Percentiles rank a stretch among this genome's conserved stretches.
Evolutionary conservation across 2,329 filamentous ascomycete genomes (phyloP).

Genomic region (Talaromyces piceae): DNA sequence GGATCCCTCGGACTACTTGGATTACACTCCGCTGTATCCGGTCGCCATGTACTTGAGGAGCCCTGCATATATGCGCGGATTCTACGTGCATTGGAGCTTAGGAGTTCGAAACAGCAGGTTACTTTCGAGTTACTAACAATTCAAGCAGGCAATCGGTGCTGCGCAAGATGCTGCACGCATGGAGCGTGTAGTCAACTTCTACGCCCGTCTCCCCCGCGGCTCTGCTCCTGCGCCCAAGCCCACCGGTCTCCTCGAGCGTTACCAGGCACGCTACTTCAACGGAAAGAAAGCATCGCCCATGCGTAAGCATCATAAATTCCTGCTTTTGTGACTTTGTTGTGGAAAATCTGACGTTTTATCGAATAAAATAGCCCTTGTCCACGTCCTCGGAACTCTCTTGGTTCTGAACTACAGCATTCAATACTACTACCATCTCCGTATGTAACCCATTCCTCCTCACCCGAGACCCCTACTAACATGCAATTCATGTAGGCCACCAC

Average conservation of each 20-base stretch:
- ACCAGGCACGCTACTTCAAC: slow-evolving; percentile 73
- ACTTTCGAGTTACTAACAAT: slow-evolving; percentile 26
- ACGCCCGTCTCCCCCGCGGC: slow-evolving; percentile 95
- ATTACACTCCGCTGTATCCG: not conserved
- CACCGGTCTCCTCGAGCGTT: slow-evolving; percentile 76
- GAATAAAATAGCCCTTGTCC: slow-evolving; percentile 64
- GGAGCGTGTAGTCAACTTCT: slow-evolving; percentile 97
- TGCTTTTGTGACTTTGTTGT: not conserved
- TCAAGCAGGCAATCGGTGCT: slow-evolving; percentile 77
- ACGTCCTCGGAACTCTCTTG: slow-evolving; percentile 71
- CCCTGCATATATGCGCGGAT: not conserved
- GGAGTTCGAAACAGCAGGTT: not conserved
- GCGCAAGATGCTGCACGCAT: slow-evolving; percentile 95
- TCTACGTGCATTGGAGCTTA: not conserved
- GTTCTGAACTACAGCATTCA: slow-evolving; percentile 88
- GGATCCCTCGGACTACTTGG: not conserved
- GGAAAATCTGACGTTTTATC: slow-evolving; percentile 11
- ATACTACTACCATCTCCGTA: slow-evolving; percentile 99
- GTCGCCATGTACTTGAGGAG: not conserved
- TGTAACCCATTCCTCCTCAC: slow-evolving; percentile 34
- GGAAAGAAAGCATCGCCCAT: slow-evolving; percentile 83
- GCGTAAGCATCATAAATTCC: slow-evolving; percentile 57
- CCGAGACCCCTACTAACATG: not conserved
- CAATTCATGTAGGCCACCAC: slow-evolving; percentile 70
- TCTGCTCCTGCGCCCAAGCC: slow-evolving; percentile 75